Evolutionary conservation across 257 asterid species (phyloP).

Genomic region (Cinchona pubescens): DNA sequence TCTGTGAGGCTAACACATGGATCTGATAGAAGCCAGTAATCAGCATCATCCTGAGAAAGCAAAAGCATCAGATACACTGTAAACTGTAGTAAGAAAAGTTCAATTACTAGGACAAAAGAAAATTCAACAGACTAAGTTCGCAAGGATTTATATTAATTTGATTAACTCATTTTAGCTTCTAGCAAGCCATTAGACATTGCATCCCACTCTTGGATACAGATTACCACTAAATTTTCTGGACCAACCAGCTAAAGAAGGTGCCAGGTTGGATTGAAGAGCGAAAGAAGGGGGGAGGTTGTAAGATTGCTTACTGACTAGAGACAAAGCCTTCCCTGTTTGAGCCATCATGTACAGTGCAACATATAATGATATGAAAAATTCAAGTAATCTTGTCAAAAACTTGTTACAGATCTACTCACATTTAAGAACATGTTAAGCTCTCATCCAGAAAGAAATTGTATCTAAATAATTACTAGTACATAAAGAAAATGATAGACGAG

Average conservation of each 20-base stretch:
- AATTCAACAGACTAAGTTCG: not conserved
- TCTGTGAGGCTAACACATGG: conserved; percentile 83
- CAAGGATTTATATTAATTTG: not conserved
- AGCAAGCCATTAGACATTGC: not conserved
- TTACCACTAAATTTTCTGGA: not conserved
- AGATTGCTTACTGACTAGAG: not conserved
- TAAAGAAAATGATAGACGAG: not conserved
- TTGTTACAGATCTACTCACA: not conserved
- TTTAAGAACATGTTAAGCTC: too few species aligned
- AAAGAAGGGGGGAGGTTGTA: not conserved
- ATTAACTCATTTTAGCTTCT: not conserved
- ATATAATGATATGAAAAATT: not conserved
- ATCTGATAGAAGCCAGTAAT: conserved; percentile 89
- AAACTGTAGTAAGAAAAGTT: not conserved
- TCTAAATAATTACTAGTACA: not conserved
- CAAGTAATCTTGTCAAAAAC: not conserved
- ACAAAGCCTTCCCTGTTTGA: too few species aligned
- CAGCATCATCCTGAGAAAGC: conserved; percentile 66
- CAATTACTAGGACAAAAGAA: not conserved
- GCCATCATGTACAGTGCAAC: not conserved
- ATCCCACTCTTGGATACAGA: not conserved
- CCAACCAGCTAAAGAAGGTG: not conserved
- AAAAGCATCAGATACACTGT: not conserved
- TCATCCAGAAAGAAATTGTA: not conserved
- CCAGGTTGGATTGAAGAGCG: not conserved